Conservation (phyloP, 1,139 yeast genomes). For the Geotrichum klebahnii region DNA sequence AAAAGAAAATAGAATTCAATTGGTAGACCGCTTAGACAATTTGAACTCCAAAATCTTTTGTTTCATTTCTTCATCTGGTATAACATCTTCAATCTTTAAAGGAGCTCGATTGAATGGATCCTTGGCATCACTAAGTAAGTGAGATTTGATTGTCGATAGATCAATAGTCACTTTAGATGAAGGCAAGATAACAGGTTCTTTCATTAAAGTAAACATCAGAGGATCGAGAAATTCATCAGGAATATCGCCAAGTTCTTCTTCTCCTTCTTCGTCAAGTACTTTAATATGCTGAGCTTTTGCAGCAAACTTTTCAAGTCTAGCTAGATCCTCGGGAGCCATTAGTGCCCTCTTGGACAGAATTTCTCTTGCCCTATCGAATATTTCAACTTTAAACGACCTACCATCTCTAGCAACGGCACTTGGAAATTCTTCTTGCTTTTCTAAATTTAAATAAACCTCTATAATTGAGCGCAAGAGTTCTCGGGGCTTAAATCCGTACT, state of each 20-base stretch:
- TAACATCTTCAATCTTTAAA: slow-evolving; percentile 78
- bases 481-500: slow-evolving; percentile 79
- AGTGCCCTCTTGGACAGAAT: slow-evolving; percentile 58
- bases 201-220: slow-evolving; percentile 90
- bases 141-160: slow-evolving; percentile 87
- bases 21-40: background rate
- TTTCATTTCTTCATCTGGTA: slow-evolving; percentile 42
- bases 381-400: slow-evolving; percentile 67
- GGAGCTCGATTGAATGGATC: slow-evolving; percentile 97
- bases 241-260: slow-evolving; percentile 80
- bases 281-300: slow-evolving; percentile 58
- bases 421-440: slow-evolving; percentile 60
- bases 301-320: slow-evolving; percentile 54
- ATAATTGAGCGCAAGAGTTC: slow-evolving; percentile 64
- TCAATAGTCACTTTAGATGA: slow-evolving; percentile 80
- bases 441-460: slow-evolving; percentile 69
- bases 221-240: slow-evolving; percentile 98
- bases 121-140: slow-evolving; percentile 86
- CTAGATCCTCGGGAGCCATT: slow-evolving; percentile 53
- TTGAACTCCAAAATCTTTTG: slow-evolving; percentile 17
- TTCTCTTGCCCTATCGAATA: slow-evolving; percentile 65
- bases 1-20: too few species aligned
- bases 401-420: slow-evolving; percentile 85
- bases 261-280: slow-evolving; percentile 65
- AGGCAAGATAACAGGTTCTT: slow-evolving; percentile 90